A percentile compares a stretch with the other conserved stretches of the same genome.
These are phyloP conservation scores for Luffa acutangula DNA, from an alignment of 306 rosid genomes.

Conservation along the genomic window DNA sequence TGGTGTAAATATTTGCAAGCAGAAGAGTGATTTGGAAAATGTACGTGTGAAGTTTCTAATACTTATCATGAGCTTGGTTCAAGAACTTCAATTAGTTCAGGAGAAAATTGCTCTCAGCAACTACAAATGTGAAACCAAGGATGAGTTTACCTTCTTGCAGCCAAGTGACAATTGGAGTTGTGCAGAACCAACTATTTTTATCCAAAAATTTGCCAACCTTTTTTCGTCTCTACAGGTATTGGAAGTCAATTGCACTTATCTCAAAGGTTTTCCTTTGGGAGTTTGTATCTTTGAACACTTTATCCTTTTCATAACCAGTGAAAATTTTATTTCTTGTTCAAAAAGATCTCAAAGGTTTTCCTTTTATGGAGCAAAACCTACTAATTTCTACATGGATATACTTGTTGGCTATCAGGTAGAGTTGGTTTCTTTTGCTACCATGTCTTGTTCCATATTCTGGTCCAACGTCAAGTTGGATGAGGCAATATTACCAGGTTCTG, in stretches of 20 bases:
- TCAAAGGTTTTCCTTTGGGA: neutral
- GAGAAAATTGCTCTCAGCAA: constrained; percentile 37
- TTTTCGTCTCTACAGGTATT: constrained; percentile 54
- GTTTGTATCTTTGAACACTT: neutral
- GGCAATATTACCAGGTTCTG: constrained; percentile 56
- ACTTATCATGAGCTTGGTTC: constrained; percentile 53
- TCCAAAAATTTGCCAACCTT: constrained; percentile 35
- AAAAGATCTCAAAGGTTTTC: constrained; percentile 5
- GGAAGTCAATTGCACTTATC: constrained; percentile 14
- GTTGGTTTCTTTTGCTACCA: constrained; percentile 50
- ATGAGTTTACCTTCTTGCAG: constrained; percentile 20
- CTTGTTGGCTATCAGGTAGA: constrained; percentile 51
- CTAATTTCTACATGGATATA: constrained; percentile 14
- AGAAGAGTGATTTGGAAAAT: constrained; percentile 27
- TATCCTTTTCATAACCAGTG: neutral
- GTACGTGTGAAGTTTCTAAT: constrained; percentile 64
- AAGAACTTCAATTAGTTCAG: constrained; percentile 59
- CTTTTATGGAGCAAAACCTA: neutral
- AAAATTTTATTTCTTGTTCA: neutral
- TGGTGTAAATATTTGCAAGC: constrained; percentile 36
- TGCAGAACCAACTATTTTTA: constrained; percentile 27
- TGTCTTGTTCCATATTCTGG: constrained; percentile 67
- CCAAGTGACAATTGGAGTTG: constrained; percentile 24
- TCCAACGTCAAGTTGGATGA: constrained; percentile 31
- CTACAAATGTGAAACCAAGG: constrained; percentile 24